Evolutionary conservation across 2,329 filamentous ascomycete species (phyloP).

Genomic region (Penicillium polonicum): DNA sequence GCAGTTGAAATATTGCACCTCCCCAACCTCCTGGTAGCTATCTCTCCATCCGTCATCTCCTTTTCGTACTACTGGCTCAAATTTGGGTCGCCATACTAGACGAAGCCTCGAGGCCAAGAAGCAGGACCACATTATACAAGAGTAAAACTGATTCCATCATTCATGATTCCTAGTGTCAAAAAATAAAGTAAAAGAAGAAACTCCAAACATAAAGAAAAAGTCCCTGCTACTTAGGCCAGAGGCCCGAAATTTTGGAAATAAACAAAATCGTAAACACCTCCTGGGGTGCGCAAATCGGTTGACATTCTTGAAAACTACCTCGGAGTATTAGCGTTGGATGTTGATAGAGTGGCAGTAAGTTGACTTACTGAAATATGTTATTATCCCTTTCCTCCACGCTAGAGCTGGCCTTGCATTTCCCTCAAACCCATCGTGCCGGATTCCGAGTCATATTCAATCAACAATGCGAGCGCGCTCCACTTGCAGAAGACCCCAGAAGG

Average conservation of each 20-base stretch:
- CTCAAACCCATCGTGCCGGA: background rate
- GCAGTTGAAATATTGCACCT: background rate
- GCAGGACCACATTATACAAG: background rate
- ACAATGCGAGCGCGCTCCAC: background rate
- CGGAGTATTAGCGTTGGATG: background rate
- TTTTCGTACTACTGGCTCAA: no score
- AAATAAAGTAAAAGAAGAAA: conserved; percentile 14
- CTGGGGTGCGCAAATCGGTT: conserved; percentile 11
- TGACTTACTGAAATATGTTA: conserved; percentile 21
- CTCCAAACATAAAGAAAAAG: background rate
- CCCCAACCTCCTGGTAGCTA: background rate
- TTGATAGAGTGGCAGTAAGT: conserved; percentile 14
- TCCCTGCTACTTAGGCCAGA: conserved; percentile 8
- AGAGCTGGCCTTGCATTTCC: conserved; percentile 18
- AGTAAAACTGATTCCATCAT: conserved; percentile 17
- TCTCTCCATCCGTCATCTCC: background rate
- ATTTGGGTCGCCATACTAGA: background rate
- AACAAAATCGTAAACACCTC: conserved; percentile 17
- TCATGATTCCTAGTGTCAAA: conserved; percentile 20
- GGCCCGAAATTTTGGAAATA: conserved; percentile 12
- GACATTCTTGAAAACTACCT: conserved; percentile 17
- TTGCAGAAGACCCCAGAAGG: background rate
- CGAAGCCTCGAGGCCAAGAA: background rate
- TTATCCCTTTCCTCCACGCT: conserved; percentile 42
- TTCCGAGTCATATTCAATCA: background rate